These are phyloP conservation scores for Chaetomiaceae sp. DNA, from an alignment of 2,329 filamentous ascomycete genomes.

Conservation along the genomic window DNA sequence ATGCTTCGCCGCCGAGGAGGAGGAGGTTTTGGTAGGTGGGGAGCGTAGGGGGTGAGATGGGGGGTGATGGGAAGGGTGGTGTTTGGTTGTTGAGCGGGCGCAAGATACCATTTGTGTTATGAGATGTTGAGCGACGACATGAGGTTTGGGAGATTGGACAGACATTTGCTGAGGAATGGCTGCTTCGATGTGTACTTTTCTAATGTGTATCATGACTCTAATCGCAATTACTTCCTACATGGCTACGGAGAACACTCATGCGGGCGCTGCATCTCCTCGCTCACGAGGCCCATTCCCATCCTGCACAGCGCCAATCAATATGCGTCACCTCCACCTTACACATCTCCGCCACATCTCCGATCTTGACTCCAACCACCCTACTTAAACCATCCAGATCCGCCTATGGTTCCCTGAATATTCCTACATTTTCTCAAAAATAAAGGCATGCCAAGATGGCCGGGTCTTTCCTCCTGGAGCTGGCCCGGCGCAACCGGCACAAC, in stretches of 20 bases:
- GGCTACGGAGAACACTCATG: too few relatives aligned
- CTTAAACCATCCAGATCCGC: too few relatives aligned
- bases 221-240: not conserved
- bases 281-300: too few relatives aligned
- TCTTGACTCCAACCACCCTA: not conserved
- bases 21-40: slow-evolving; percentile 1
- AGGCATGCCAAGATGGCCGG: slow-evolving; percentile 17
- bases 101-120: not conserved
- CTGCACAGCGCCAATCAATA: too few relatives aligned
- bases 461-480: slow-evolving; percentile 21
- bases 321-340: too few relatives aligned
- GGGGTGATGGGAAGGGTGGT: not conserved
- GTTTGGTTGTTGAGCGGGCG: not conserved
- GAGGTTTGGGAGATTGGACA: not conserved
- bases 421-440: not conserved
- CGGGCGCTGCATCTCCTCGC: not conserved
- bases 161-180: not conserved
- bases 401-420: too few relatives aligned
- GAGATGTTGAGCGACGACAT: not conserved
- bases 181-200: not conserved
- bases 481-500: slow-evolving; percentile 43
- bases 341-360: too few relatives aligned
- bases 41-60: not conserved
- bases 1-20: slow-evolving; percentile 9
- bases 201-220: not conserved